Evolutionary conservation across 2,329 filamentous ascomycete genomes (phyloP), one percentile per base, ranked within the genome.

Genomic region (Penicillium decumbens): DNA sequence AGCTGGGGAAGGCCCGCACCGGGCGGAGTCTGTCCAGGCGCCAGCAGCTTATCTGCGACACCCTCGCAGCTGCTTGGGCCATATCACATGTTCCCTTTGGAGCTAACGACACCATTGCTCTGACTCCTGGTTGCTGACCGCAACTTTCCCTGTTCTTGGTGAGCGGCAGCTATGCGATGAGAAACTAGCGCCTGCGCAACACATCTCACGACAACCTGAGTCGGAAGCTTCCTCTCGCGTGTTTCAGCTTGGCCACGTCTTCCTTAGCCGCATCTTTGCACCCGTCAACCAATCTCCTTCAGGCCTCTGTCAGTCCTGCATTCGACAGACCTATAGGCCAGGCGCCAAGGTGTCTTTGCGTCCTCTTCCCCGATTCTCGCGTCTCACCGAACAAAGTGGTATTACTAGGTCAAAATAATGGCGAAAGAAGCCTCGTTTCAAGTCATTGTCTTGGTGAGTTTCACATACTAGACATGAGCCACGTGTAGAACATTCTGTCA

Each of bases 401-500:
- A 43, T 29, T 32, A 27, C 29, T 32, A 24, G 33, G 29, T 23
- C 33, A 12, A 13, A 41, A 56, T 28, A 50, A 60, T 60, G 58
- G 55, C 59, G 37, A 56, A 64, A 15, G 60, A 57, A 27, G 57
- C 81, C 66, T 80, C 81, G 35, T 72, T 89, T 71, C 85, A 89
- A 71, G 83, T 89, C 41, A 88, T 89, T 72, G 77, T 89, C 51
- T 70, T 89, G 75, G 86, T 89, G 75, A 75, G 84, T 79, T 37
- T 41, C 47, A 37, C 24, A 27, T 49, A 32, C 29, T 50, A 23
- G 20, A 37, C 41, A 41, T 23, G 7, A 18, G 45, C 27, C 43
- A 48, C 32, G 50, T 56, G 27, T 50, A 42, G 42, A 48, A 3
- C 24, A 40, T 15, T 33, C 25, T 45, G 27, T 43, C 28, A 25